phyloP scores from a whole-genome alignment of 225 moss, liverwort and hornwort species.

The Anthoceros angustus region DNA sequence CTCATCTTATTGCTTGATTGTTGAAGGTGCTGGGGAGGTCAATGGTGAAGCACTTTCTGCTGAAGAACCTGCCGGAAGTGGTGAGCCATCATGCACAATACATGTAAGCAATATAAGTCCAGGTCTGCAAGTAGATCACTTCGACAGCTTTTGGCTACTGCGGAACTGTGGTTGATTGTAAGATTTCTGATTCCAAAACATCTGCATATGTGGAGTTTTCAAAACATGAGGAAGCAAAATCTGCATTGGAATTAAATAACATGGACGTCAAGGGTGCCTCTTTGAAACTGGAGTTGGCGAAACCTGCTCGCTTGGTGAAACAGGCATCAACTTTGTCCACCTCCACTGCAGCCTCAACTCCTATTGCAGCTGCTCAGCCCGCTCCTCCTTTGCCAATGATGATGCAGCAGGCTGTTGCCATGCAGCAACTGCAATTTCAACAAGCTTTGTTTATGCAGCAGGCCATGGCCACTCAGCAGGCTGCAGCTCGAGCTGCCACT shows the following conservation, averaged over 20 bases:
- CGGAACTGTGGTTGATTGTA: conserved; percentile 74
- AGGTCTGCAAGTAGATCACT: conserved; percentile 69
- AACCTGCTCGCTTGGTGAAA: conserved; percentile 51
- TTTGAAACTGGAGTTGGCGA: conserved; percentile 82
- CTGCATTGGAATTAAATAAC: conserved; percentile 69
- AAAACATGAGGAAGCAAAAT: conserved; percentile 80
- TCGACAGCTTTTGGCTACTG: conserved; percentile 86
- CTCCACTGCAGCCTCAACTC: conserved; percentile 20
- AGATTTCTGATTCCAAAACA: conserved; percentile 77
- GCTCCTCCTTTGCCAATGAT: conserved; percentile 81
- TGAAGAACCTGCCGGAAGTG: conserved; percentile 35
- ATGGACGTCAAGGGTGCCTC: conserved; percentile 91
- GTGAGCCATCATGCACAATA: conserved; percentile 52
- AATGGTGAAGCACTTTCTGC: conserved; percentile 30
- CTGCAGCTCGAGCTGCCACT: conserved; percentile 91
- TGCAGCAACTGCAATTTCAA: conserved; percentile 99
- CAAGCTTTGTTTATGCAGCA: conserved; percentile 99
- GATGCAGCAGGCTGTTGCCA: conserved; percentile 99
- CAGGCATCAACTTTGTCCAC: conserved; percentile 23
- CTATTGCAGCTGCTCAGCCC: conserved; percentile 2
- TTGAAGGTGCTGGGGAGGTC: conserved; percentile 48
- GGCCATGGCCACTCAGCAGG: conserved; percentile 83
- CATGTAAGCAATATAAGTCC: conserved; percentile 87
- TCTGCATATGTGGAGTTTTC: conserved; percentile 87
- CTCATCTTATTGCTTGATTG: background rate